Evolutionary conservation across 2,329 filamentous ascomycete genomes (phyloP), one percentile per base, ranked within the genome.

Genomic region (Daldinia eschscholtzii): DNA sequence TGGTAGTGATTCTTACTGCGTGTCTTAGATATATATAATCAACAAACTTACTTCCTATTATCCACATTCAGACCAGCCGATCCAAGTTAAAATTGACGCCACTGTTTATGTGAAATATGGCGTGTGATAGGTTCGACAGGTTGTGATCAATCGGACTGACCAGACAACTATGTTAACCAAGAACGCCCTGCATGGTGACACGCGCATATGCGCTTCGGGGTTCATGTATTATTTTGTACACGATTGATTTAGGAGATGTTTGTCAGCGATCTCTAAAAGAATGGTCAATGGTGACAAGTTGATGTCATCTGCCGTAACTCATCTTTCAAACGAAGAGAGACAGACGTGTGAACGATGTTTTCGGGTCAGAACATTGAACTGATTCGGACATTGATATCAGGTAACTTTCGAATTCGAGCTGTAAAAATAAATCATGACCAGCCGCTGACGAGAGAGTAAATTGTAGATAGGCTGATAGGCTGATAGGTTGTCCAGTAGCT

Each of bases 161-260:
- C 30, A 64, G 52, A 55, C 52, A 37, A 55, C 33, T 55, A 39
- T 30, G 12, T 26, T 26, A 39, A 20, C n/a, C 35, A 55, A 37
- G 52, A 35, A 37, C 46, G 37, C 46, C 53, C 42, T 71, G 66
- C 66, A 69, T 66, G 35, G 53, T 67, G 53, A 60, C 63, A 66
- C 65, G 66, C 39, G 33, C 52, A 39, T 50, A 57, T 59, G 64
- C 64, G 61, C 18, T 3, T 59, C 41, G 59, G 23, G 58, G 58
- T 53, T 65, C 55, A 52, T 39, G 48, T 60, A 53, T 41, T 41
- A 6, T 55, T 64, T 39, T 35, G 56, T 52, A 56, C 26, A 56
- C 41, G 5, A 53, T 61, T 18, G 68, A 48, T 57, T 18, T 57
- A 46, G 44, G 26, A 39, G 53, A 56, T 66, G 30, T 23, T 18